Evolutionary conservation across 441 rosid genomes (phyloP).

Genomic region (Brassica balearica): DNA sequence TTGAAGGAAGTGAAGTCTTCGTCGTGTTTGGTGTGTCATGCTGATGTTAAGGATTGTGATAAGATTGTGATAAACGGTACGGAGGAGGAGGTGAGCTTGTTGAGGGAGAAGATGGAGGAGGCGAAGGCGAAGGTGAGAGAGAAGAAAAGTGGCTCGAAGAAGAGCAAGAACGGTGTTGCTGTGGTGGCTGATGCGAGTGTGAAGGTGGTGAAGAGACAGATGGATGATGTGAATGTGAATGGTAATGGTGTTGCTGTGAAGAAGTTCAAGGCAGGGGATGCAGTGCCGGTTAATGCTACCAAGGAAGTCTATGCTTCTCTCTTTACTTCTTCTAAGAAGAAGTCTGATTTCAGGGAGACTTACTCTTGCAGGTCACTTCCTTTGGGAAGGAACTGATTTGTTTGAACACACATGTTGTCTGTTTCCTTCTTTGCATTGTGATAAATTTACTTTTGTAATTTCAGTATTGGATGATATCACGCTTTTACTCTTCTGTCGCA

Average conservation of each 20-base stretch:
- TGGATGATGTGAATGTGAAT: conserved; percentile 56
- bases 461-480: conserved; percentile 20
- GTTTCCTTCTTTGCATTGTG: conserved; percentile 31
- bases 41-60: conserved; percentile 67
- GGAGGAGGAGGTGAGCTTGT: conserved; percentile 69
- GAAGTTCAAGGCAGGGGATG: conserved; percentile 68
- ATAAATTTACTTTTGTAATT: conserved; percentile 15
- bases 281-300: conserved; percentile 73
- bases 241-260: conserved; percentile 58
- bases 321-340: conserved; percentile 79
- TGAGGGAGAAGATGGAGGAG: conserved; percentile 81
- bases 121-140: conserved; percentile 63
- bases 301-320: conserved; percentile 83
- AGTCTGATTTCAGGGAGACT: conserved; percentile 80
- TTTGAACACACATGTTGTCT: not conserved
- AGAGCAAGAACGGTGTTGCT: conserved; percentile 52
- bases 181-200: conserved; percentile 52
- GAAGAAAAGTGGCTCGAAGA: conserved; percentile 63
- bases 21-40: conserved; percentile 81
- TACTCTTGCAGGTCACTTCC: conserved; percentile 86
- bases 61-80: conserved; percentile 82
- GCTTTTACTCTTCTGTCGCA: not conserved
- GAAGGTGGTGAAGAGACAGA: conserved; percentile 50
- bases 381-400: conserved; percentile 79
- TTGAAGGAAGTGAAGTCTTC: conserved; percentile 90